Evolutionary conservation across 1,284 basidiomycete genomes (phyloP), one percentile per base, ranked within the genome.

Genomic region (Trichosporon sp.): DNA sequence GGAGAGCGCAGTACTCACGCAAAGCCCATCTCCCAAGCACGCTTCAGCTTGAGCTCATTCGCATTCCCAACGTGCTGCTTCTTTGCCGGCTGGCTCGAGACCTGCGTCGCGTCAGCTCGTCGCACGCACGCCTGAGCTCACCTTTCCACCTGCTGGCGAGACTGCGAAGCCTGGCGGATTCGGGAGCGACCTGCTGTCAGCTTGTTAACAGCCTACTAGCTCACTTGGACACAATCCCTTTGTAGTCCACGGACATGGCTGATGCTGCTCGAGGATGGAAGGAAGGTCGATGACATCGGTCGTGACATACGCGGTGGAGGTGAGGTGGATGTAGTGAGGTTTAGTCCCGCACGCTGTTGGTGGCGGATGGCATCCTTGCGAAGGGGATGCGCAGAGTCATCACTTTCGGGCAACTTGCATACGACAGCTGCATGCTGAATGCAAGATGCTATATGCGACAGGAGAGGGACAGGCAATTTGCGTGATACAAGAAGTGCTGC

Each of bases 11-110:
- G n/a, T 0, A 73, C 78, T 68, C 58, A 80, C 49, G 86, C 83
- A 60, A 89, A 85, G 37, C 92, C 92, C 60, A 92, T 82, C 69
- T 93, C 91, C 91, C 92, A 92, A 61, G 92, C 92, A 49, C 91
- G 86, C 72, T 86, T 87, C 69, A 88, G 85, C 76, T 92, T 92
- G 66, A 94, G 82, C 40, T 77, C 77, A n/a, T 71, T 79, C 10
- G 71, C 66, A 68, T 74, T 71, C 16, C 63, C 46, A 27, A 21
- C 54, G 25, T 54, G 27, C 25, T 54, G 49, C 56, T 44, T 57
- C 23, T 58, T 49, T 25, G 40, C 56, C 31, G 58, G 11, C 7
- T 49, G 23, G 19, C 62, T 7, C 37, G 52, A n/a, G n/a, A 29
- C 21, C 33, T 49, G 52, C n/a, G 37, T 58, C 27, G 1, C 5